These are phyloP conservation scores for Rhododendron williamsianum DNA, from an alignment of 148 eudicot genomes.

Conservation along the genomic window DNA sequence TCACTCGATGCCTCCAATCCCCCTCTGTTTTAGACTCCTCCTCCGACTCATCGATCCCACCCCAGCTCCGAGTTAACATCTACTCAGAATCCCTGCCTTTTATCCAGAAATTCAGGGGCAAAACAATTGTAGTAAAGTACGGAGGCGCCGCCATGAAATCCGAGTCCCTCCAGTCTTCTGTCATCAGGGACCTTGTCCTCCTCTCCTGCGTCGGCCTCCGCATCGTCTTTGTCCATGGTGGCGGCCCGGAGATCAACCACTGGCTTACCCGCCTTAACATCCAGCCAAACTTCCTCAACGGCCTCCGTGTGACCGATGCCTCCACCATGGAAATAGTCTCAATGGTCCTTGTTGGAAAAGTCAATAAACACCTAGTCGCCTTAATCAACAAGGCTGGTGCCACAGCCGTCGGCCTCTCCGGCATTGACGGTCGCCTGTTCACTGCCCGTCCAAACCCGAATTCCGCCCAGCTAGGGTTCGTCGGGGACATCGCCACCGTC, in stretches of 20 bases:
- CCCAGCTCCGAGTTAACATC: slow-evolving; percentile 46
- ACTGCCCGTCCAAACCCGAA: slow-evolving; percentile 62
- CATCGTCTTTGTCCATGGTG: slow-evolving; percentile 70
- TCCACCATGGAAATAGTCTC: slow-evolving; percentile 82
- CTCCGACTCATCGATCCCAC: not conserved
- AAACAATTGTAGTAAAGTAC: slow-evolving; percentile 73
- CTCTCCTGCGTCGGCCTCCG: slow-evolving; percentile 69
- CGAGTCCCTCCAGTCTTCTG: slow-evolving; percentile 60
- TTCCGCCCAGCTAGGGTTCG: slow-evolving; percentile 60
- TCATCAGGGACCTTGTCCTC: slow-evolving; percentile 59
- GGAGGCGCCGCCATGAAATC: slow-evolving; percentile 91
- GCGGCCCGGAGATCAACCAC: slow-evolving; percentile 76
- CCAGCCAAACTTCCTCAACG: slow-evolving; percentile 60
- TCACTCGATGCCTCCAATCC: not conserved
- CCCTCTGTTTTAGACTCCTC: not conserved
- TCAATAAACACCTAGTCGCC: slow-evolving; percentile 64
- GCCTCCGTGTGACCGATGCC: slow-evolving; percentile 67
- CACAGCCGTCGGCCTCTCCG: slow-evolving; percentile 66
- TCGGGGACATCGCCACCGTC: slow-evolving; percentile 67
- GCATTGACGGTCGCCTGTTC: slow-evolving; percentile 65
- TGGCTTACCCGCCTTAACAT: slow-evolving; percentile 54
- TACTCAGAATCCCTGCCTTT: slow-evolving; percentile 73
- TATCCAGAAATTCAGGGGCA: slow-evolving; percentile 68
- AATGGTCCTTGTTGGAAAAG: slow-evolving; percentile 78
- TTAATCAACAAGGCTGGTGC: slow-evolving; percentile 74